A percentile compares a stretch with the other conserved stretches of the same genome.
phyloP scores from a whole-genome alignment of 78 protist species.

The Dictyostelium purpureum region DNA sequence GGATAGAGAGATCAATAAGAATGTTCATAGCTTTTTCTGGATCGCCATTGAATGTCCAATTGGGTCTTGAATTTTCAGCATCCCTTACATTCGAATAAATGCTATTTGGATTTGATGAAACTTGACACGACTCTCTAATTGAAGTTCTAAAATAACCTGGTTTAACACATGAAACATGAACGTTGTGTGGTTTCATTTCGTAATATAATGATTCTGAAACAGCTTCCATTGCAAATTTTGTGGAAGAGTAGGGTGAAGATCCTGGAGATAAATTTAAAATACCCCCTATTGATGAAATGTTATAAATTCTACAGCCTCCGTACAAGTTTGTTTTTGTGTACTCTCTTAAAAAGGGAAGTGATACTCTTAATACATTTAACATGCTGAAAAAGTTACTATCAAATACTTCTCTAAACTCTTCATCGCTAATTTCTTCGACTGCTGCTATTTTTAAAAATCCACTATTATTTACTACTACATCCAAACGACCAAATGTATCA shows the following conservation, averaged over 20 bases:
- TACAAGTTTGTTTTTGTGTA: background rate
- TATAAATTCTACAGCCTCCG: background rate
- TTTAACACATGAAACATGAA: constrained; percentile 27
- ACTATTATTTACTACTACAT: constrained; percentile 40
- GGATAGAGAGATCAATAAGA: background rate
- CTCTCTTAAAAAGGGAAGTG: background rate
- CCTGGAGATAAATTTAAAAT: background rate
- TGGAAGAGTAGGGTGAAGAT: constrained; percentile 6
- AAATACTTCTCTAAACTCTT: constrained; percentile 4
- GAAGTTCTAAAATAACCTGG: constrained; percentile 13
- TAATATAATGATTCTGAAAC: background rate
- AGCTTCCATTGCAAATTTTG: constrained; percentile 48
- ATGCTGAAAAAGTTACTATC: constrained; percentile 36
- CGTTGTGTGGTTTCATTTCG: constrained; percentile 14
- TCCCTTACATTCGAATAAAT: constrained; percentile 2
- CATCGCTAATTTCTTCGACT: constrained; percentile 10
- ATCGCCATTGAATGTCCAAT: constrained; percentile 35
- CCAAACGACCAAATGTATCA: constrained; percentile 1
- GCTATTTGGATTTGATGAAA: background rate
- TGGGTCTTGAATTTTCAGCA: background rate
- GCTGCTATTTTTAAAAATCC: background rate
- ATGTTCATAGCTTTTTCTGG: background rate
- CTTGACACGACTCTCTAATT: background rate
- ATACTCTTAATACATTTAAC: constrained; percentile 30
- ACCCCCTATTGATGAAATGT: constrained; percentile 30